Evolutionary conservation across 345 rosid genomes (phyloP), one percentile per base, ranked within the genome.

Genomic region (Linum tenue): DNA sequence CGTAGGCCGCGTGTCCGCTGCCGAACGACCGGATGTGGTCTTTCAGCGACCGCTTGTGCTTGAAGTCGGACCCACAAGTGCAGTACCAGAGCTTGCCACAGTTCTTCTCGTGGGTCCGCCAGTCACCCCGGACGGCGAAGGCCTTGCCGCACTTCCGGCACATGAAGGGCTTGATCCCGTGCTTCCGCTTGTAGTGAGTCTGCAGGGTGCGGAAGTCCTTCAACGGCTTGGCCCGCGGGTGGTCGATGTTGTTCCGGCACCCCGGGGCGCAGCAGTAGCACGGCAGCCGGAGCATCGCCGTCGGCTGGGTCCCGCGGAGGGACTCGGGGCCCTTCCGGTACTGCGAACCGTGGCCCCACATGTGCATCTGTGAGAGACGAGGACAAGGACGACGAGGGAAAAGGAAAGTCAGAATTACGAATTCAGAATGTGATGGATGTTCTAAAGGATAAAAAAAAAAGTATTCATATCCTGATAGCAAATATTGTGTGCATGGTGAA

Each of bases 101-200:
- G 35, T 57, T 57, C 60, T 57, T 57, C 60, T 57, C 60, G 60
- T 57, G 60, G 0, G 60, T 57, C 11, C 60, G 60, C 60, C 60
- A 57, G 37, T 57, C 60, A 9, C 60, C 60, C 9, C 60, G 5
- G 0, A 57, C 60, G 1, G 60, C 60, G 37, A 57, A 57, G 5
- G 60, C 35, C 60, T 57, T 57, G 8, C 60, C 60, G 37, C 60
- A 57, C 35, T 57, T 57, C 10, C 60, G 60, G 7, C 60, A 57
- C 60, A 57, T 57, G 60, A 57, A 57, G 12, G 60, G 60, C 60
- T 57, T 57, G 60, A 57, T 57, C 60, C 60, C 60, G 60, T 57
- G 60, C 60, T 57, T 57, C 37, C 60, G 16, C 60, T 57, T 57
- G 60, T 57, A 57, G 60, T 57, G 60, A 3, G 60, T 57, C 38